These are phyloP conservation scores for Oenanthe javanica DNA, from an alignment of 140 eudicot genomes.

Conservation along the genomic window DNA sequence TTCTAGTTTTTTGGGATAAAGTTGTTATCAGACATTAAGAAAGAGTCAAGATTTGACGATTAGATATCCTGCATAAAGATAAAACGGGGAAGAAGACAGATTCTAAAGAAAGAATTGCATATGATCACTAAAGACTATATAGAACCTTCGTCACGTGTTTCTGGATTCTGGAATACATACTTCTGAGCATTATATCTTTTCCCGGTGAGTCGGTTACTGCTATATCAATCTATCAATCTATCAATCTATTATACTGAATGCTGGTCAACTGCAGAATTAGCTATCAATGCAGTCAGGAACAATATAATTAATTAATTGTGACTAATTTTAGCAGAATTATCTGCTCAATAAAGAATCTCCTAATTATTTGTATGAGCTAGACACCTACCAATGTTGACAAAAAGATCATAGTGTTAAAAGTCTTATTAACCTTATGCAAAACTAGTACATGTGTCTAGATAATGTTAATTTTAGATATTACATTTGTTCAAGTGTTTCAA, in stretches of 20 bases:
- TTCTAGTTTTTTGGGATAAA: background rate
- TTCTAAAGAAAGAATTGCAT: background rate
- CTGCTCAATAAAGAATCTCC: background rate
- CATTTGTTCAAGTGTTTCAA: background rate
- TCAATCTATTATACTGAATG: background rate
- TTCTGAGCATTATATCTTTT: background rate
- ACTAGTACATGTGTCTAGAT: background rate
- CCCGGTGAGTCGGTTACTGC: background rate
- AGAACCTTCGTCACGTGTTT: background rate
- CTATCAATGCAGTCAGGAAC: background rate
- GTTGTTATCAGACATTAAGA: background rate
- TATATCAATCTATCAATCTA: background rate
- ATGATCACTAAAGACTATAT: background rate
- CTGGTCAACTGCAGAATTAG: background rate
- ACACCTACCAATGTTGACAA: background rate
- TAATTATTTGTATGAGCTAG: background rate
- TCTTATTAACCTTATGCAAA: background rate
- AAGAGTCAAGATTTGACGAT: background rate
- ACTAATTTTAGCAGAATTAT: background rate
- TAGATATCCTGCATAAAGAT: background rate
- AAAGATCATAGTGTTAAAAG: background rate
- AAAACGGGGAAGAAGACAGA: background rate
- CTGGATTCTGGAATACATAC: background rate
- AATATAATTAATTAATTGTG: background rate
- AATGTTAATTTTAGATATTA: background rate